Conservation (phyloP, 1,139 yeast species). For the Hyphopichia fennica region DNA sequence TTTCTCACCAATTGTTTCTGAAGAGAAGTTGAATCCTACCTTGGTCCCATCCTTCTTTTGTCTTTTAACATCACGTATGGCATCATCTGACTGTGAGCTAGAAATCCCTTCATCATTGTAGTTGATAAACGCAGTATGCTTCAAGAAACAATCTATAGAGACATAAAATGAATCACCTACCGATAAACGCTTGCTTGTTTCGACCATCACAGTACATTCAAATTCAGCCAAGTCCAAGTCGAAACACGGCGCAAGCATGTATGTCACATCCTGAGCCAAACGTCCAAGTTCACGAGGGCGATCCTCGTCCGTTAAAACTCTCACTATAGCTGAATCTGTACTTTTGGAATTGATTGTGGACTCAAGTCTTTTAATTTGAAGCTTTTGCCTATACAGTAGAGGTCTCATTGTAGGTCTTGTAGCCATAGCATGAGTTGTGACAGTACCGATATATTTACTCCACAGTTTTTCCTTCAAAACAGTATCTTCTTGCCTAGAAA, state of each 20-base stretch:
- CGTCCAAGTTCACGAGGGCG: constrained; percentile 69
- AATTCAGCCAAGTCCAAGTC: constrained; percentile 58
- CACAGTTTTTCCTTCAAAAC: constrained; percentile 17
- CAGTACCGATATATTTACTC: constrained; percentile 60
- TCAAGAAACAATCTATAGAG: constrained; percentile 62
- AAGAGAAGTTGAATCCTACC: constrained; percentile 23
- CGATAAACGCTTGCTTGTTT: constrained; percentile 53
- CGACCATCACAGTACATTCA: constrained; percentile 60
- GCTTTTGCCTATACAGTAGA: constrained; percentile 49
- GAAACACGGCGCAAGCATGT: constrained; percentile 65
- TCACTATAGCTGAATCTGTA: constrained; percentile 30
- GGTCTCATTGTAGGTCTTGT: constrained; percentile 68
- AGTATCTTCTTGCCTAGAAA: constrained; percentile 12
- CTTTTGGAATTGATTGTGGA: constrained; percentile 27
- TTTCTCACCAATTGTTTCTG: constrained; percentile 58
- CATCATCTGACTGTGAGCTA: constrained; percentile 2
- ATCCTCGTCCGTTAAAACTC: constrained; percentile 27
- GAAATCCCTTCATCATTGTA: constrained; percentile 3
- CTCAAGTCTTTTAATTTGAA: constrained; percentile 36
- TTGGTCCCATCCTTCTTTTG: constrained; percentile 14
- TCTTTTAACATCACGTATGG: constrained; percentile 5
- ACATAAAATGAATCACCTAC: constrained; percentile 73
- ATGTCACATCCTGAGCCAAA: constrained; percentile 69
- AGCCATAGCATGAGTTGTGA: constrained; percentile 79
- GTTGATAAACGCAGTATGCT: constrained; percentile 47